A percentile compares a stretch with the other conserved stretches of the same genome.
phyloP scores from a whole-genome alignment of 2,329 filamentous ascomycete species.

The Graphilbum sp. region DNA sequence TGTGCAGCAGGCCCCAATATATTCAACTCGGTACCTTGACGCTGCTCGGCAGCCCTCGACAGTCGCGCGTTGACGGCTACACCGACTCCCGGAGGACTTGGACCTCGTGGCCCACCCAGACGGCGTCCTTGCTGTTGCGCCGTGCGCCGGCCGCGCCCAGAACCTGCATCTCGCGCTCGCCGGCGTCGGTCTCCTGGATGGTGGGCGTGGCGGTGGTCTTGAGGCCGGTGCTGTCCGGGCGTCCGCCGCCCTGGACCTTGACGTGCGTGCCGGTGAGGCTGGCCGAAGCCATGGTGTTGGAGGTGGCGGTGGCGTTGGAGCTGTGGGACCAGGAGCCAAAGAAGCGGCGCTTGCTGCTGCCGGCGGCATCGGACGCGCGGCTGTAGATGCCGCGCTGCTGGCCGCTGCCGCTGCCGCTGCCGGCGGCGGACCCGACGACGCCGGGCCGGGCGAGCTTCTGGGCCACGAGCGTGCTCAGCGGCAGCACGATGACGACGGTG shows the following conservation, averaged over 20 bases:
- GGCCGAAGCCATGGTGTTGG: slow-evolving; percentile 1
- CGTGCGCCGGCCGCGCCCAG: slow-evolving; percentile 8
- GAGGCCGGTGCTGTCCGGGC: not conserved
- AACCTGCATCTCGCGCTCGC: slow-evolving; percentile 11
- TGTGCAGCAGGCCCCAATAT: too few species aligned
- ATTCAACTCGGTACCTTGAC: too few species aligned
- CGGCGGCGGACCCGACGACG: slow-evolving; percentile 9
- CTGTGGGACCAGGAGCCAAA: slow-evolving; percentile 1
- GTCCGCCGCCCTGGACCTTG: not conserved
- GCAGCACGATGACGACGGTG: slow-evolving; percentile 32
- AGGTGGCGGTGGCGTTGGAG: slow-evolving; percentile 1
- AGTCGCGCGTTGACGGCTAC: too few species aligned
- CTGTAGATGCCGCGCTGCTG: not conserved
- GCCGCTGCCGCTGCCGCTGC: not conserved
- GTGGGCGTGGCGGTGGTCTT: not conserved
- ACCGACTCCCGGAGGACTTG: slow-evolving; percentile 2
- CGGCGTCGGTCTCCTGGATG: slow-evolving; percentile 1
- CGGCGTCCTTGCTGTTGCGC: too few species aligned
- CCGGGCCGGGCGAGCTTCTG: slow-evolving; percentile 20
- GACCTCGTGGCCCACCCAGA: slow-evolving; percentile 11
- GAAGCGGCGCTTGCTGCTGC: slow-evolving; percentile 1
- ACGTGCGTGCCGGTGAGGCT: slow-evolving; percentile 3
- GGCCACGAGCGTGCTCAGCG: slow-evolving; percentile 34
- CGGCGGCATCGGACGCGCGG: slow-evolving; percentile 1
- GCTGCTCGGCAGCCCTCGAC: too few species aligned